Evolutionary conservation across 2,329 filamentous ascomycete species (phyloP), one percentile per base, ranked within the genome.

Genomic region (Ophiocordyceps camponoti-saundersi): DNA sequence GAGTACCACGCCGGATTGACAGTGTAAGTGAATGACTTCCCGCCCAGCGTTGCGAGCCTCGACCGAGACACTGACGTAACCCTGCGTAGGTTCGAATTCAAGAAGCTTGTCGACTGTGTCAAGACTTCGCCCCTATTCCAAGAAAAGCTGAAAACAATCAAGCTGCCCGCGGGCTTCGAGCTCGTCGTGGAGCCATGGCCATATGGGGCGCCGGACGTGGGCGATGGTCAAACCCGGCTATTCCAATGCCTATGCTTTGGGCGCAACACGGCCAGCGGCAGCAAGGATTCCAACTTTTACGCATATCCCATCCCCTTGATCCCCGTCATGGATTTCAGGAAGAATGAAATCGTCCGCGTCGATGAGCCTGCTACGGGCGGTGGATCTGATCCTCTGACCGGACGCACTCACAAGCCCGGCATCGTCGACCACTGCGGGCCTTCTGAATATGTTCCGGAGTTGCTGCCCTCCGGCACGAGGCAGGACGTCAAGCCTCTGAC

Each of bases 401-500:
- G 49, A 2, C 49, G 46, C 34, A 53, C 54, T 0, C 52, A 55
- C 30, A 47, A 48, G 0, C 44, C 46, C 2, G 52, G 46, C 0
- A 44, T 59, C 7, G 41, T 63, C 1, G 57, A 63, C 32, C 61
- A 64, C 47, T 62, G 60, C 45, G 39, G 46, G 8, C 22, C 58
- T 0, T 58, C 61, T 7, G 65, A 68, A 49, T 68, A 68, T 20
- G 56, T 66, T 3, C 66, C 66, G 0, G 65, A 68, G 55, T 71
- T 52, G 53, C 66, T 53, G 42, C 60, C 52, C 36, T 59, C 48
- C 46, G 67, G 69, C 1, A 62, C 63, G 3, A 58, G 72, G 16
- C 66, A 68, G 51, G 71, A 73, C 45, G 54, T 76, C 20, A 82
- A 81, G 62, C 76, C 76, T 0, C 64, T 82, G 53, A 75, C 77